Percentiles rank a stretch among this genome's conserved stretches.
Evolutionary conservation across 2,329 filamentous ascomycete species (phyloP).

Genomic region (Alternaria longipes): DNA sequence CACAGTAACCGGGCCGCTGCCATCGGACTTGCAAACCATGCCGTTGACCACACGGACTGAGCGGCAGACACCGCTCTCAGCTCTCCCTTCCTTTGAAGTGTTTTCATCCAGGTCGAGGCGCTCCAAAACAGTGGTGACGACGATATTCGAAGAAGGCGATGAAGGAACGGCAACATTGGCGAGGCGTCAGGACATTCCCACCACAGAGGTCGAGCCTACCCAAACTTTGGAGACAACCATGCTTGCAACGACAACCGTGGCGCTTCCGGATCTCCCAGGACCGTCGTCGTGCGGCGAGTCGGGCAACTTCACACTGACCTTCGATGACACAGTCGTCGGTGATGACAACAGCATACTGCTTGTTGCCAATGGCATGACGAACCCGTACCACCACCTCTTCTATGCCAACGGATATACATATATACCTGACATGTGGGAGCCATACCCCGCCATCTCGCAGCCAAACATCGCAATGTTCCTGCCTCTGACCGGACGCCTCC

Average conservation of each 20-base stretch:
- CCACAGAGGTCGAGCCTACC: neutral
- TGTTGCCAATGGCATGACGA: conserved; percentile 53
- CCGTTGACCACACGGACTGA: conserved; percentile 35
- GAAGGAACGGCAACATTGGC: neutral
- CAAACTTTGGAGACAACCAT: neutral
- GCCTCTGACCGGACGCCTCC: conserved; percentile 43
- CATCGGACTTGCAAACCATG: conserved; percentile 32
- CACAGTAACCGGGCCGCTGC: conserved; percentile 36
- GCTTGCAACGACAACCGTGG: neutral
- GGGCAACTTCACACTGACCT: conserved; percentile 54
- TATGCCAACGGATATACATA: conserved; percentile 63
- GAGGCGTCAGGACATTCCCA: conserved; percentile 7
- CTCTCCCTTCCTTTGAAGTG: conserved; percentile 26
- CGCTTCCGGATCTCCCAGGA: conserved; percentile 18
- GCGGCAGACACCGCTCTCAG: conserved; percentile 33
- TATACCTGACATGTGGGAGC: conserved; percentile 55
- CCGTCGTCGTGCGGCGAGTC: conserved; percentile 54
- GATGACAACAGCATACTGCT: conserved; percentile 46
- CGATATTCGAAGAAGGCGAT: conserved; percentile 11
- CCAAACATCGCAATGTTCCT: conserved; percentile 60
- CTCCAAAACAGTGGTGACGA: conserved; percentile 25
- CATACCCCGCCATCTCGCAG: conserved; percentile 56
- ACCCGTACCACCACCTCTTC: conserved; percentile 61
- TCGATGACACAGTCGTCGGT: conserved; percentile 38
- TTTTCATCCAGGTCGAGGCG: conserved; percentile 23